A percentile compares a stretch with the other conserved stretches of the same genome.
These are phyloP conservation scores for Gyrodon lividus DNA, from an alignment of 768 basidiomycete species.

Conservation along the genomic window DNA sequence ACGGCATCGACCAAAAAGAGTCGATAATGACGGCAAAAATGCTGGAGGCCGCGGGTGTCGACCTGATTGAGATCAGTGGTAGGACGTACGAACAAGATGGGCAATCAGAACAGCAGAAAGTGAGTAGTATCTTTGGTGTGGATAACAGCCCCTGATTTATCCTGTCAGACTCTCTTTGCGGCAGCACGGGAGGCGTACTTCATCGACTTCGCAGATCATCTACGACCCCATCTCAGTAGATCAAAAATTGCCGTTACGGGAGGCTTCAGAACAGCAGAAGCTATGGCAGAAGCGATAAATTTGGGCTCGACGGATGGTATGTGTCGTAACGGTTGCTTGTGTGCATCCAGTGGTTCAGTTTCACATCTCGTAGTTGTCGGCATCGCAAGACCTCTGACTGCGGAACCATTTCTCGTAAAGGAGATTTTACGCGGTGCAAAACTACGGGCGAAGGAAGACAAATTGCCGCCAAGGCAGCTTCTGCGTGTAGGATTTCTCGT, in stretches of 20 bases:
- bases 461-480: constrained; percentile 39
- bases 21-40: constrained; percentile 26
- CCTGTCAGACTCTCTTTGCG: constrained; percentile 10
- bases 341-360: background rate
- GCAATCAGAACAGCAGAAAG: constrained; percentile 6
- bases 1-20: constrained; percentile 36
- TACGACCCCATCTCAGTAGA: constrained; percentile 23
- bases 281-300: constrained; percentile 30
- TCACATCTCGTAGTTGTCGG: constrained; percentile 23
- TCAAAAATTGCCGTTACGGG: constrained; percentile 32
- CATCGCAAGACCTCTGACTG: constrained; percentile 29
- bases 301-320: constrained; percentile 26
- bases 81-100: constrained; percentile 33
- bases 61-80: constrained; percentile 44
- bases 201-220: constrained; percentile 29
- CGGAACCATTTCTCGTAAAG: constrained; percentile 30
- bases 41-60: constrained; percentile 36
- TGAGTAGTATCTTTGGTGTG: constrained; percentile 1
- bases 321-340: constrained; percentile 1
- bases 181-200: constrained; percentile 30
- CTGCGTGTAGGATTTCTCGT: constrained; percentile 22
- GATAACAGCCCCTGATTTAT: background rate
- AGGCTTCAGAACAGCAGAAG: constrained; percentile 28
- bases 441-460: constrained; percentile 22
- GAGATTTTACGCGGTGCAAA: constrained; percentile 28